Evolutionary conservation across 208 protist genomes (phyloP), one percentile per base, ranked within the genome.

Genomic region (Crithidia bombi): DNA sequence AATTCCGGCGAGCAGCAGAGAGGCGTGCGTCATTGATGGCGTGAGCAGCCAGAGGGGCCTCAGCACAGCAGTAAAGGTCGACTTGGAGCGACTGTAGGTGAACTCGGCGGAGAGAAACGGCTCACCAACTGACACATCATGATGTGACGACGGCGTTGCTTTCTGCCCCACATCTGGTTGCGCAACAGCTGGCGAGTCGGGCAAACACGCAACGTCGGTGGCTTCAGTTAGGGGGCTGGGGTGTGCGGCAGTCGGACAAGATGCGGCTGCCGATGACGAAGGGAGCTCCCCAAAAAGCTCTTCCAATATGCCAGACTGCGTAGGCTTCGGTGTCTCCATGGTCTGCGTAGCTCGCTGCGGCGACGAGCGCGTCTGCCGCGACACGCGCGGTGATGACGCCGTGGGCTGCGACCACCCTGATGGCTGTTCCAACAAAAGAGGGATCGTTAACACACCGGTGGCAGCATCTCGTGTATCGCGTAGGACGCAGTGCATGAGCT

Each of bases 341-440:
- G 12, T 5, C 35, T 43, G 50, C 23, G 19, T 12, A 14, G 9
- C 12, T 3, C 25, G 36, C 28, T 17, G 54, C 12, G 62, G 52
- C 4, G 69, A 63, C 3, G 62, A 19, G 4, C 12, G 3, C 3
- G 61, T 21, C 12, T 25, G 46, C 19, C 44, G 35, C 17, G 64
- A 35, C 14, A 7, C 38, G 33, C 38, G 30, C 30, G 36, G 38
- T 26, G 39, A 52, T 21, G 64, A 44, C 9, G 35, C 30, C 3
- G 28, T 21, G 1, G 39, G 35, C 36, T 35, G 71, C 57, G 49
- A n/a, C 64, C 71, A 77, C 5, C 46, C 55, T 11, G 38, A 38
- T 21, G 71, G 71, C 30, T 77, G 71, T 9, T 77, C 56, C 11
- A 77, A 47, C 17, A 70, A 15, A 12, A 77, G 64, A 5, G 71